These are phyloP conservation scores for Xanthoconium purpureum DNA, from an alignment of 768 basidiomycete species.

Conservation along the genomic window DNA sequence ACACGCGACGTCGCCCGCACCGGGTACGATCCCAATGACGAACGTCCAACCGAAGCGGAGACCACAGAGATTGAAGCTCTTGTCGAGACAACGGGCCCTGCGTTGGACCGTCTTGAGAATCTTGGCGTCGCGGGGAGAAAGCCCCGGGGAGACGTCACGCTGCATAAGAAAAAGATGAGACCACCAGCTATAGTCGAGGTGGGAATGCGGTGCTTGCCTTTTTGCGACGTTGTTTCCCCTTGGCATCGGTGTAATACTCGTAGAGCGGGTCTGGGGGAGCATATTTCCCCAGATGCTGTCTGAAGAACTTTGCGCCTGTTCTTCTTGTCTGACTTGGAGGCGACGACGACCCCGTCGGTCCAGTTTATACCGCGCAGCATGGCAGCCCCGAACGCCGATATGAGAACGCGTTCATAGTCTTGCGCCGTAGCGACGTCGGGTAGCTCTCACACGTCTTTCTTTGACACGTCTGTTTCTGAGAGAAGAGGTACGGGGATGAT, in stretches of 20 bases:
- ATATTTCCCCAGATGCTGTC: no score
- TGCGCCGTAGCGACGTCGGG: conserved; percentile 74
- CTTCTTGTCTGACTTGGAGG: conserved; percentile 53
- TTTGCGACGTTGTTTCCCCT: conserved; percentile 30
- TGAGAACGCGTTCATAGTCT: conserved; percentile 88
- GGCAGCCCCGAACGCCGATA: conserved; percentile 91
- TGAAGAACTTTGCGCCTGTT: no score
- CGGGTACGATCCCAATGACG: conserved; percentile 71
- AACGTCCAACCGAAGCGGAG: conserved; percentile 86
- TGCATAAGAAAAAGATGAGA: conserved; percentile 29
- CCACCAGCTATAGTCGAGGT: neutral
- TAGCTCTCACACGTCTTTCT: conserved; percentile 77
- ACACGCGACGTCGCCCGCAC: conserved; percentile 65
- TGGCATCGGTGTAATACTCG: conserved; percentile 36
- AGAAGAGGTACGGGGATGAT: conserved; percentile 58
- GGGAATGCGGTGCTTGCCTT: conserved; percentile 31
- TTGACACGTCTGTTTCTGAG: conserved; percentile 80
- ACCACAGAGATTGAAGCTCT: conserved; percentile 77
- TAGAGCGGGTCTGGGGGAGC: conserved; percentile 73
- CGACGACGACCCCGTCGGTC: conserved; percentile 79
- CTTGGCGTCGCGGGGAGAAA: conserved; percentile 70
- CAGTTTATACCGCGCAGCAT: conserved; percentile 96
- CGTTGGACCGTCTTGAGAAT: conserved; percentile 73
- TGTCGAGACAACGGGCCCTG: conserved; percentile 84
- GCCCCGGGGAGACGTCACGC: conserved; percentile 71